A percentile compares a stretch with the other conserved stretches of the same genome.
These are phyloP conservation scores for Cordyceps javanica DNA, from an alignment of 2,329 filamentous ascomycete genomes.

Conservation along the genomic window DNA sequence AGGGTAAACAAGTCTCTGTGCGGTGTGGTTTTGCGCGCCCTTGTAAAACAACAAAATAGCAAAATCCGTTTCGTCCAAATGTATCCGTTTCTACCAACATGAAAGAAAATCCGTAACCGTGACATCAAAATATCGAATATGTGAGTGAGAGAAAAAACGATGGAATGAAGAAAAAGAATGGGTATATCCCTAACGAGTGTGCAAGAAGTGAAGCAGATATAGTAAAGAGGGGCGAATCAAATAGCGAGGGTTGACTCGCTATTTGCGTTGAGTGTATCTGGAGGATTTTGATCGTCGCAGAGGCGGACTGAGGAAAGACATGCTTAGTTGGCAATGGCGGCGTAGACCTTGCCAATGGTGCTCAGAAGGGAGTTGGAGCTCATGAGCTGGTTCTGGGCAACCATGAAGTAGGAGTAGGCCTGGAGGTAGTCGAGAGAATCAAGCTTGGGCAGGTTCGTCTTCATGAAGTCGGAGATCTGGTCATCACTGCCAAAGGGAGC, in stretches of 20 bases:
- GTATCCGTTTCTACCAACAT: constrained; percentile 7
- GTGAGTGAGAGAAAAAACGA: constrained; percentile 14
- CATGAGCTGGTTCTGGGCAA: constrained; percentile 37
- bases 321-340: constrained; percentile 25
- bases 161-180: constrained; percentile 19
- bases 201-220: constrained; percentile 28
- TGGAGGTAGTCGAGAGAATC: constrained; percentile 46
- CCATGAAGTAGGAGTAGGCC: constrained; percentile 55
- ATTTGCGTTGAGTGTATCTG: constrained; percentile 4
- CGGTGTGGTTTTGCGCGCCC: constrained; percentile 7
- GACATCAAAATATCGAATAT: constrained; percentile 13
- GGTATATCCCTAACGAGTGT: constrained; percentile 31
- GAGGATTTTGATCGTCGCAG: constrained; percentile 14
- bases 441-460: constrained; percentile 40
- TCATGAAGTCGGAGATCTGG: constrained; percentile 42
- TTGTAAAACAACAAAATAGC: not conserved
- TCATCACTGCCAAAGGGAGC: constrained; percentile 42
- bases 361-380: constrained; percentile 33
- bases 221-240: not conserved
- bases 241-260: not conserved
- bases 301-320: constrained; percentile 13
- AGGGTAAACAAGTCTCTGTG: constrained; percentile 10
- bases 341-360: constrained; percentile 44
- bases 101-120: constrained; percentile 5
- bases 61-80: constrained; percentile 9